phyloP scores from a whole-genome alignment of 108 stramenopile species.

The Skeletonema tropicum region DNA sequence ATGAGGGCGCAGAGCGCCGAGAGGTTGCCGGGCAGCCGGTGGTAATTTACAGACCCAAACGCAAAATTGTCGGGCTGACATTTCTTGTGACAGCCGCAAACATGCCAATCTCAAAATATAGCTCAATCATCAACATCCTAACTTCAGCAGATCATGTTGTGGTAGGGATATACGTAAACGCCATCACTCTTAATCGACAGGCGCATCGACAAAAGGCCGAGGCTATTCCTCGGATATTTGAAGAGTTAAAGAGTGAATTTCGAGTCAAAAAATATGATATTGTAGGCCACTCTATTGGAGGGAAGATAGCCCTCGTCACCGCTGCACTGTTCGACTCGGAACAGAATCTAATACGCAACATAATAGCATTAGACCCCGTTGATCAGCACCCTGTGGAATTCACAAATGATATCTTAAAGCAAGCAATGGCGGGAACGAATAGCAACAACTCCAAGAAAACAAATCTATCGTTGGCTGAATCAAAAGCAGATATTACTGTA shows the following conservation, averaged over 20 bases:
- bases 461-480: slow-evolving; percentile 26
- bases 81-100: slow-evolving; percentile 38
- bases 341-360: slow-evolving; percentile 22
- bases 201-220: slow-evolving; percentile 26
- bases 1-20: slow-evolving; percentile 28
- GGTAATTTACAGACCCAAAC: slow-evolving; percentile 27
- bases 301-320: slow-evolving; percentile 29
- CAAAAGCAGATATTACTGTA: slow-evolving; percentile 33
- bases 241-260: slow-evolving; percentile 26
- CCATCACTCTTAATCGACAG: slow-evolving; percentile 17
- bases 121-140: slow-evolving; percentile 22
- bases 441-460: neutral
- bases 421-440: neutral
- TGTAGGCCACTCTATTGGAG: slow-evolving; percentile 34
- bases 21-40: slow-evolving; percentile 23
- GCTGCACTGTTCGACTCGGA: slow-evolving; percentile 31
- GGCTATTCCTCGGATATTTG: slow-evolving; percentile 20
- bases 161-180: slow-evolving; percentile 25
- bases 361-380: slow-evolving; percentile 34
- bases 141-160: slow-evolving; percentile 25
- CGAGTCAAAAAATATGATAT: slow-evolving; percentile 29
- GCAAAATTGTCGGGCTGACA: slow-evolving; percentile 23
- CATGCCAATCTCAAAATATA: slow-evolving; percentile 35
- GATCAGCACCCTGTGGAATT: slow-evolving; percentile 44
- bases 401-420: slow-evolving; percentile 20